Percentiles rank a stretch among this genome's conserved stretches.
These are phyloP conservation scores for Pythium dissotocum DNA, from an alignment of 352 stramenopile genomes.

Conservation along the genomic window DNA sequence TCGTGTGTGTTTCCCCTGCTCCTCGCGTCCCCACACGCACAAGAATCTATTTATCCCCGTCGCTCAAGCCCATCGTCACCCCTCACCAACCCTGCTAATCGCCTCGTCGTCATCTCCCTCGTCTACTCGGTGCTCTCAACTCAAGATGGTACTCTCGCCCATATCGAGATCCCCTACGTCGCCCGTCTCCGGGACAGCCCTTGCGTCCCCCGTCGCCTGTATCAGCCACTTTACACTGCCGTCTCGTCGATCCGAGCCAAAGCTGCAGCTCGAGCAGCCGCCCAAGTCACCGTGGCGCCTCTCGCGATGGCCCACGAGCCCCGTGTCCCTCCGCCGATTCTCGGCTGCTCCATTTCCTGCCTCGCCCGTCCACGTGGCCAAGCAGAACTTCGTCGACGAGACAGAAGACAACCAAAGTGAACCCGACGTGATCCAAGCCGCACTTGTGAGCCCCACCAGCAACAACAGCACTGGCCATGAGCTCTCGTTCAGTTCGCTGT, in stretches of 20 bases:
- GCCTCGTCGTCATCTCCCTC: background rate
- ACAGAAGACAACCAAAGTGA: conserved; percentile 23
- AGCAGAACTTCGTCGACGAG: conserved; percentile 24
- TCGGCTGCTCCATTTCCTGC: conserved; percentile 13
- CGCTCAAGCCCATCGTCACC: background rate
- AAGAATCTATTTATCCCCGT: background rate
- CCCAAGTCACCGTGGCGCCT: conserved; percentile 21
- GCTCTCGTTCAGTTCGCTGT: conserved; percentile 17
- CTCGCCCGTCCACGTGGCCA: conserved; percentile 21
- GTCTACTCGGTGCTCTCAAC: background rate
- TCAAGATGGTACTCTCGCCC: conserved; percentile 23
- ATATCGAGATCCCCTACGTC: conserved; percentile 11
- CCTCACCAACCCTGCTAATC: too few species aligned
- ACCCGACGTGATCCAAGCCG: background rate
- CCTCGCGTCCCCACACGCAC: background rate
- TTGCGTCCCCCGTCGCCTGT: background rate
- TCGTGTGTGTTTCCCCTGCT: background rate
- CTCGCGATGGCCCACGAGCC: conserved; percentile 23
- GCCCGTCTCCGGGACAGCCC: background rate
- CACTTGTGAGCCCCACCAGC: conserved; percentile 9
- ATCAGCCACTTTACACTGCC: conserved; percentile 19
- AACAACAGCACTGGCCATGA: conserved; percentile 11
- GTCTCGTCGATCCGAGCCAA: conserved; percentile 27
- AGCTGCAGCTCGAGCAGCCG: conserved; percentile 22
- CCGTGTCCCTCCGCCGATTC: conserved; percentile 22